These are phyloP conservation scores for Ascoidea rubescens DNA, from an alignment of 805 yeast genomes.

Conservation along the genomic window DNA sequence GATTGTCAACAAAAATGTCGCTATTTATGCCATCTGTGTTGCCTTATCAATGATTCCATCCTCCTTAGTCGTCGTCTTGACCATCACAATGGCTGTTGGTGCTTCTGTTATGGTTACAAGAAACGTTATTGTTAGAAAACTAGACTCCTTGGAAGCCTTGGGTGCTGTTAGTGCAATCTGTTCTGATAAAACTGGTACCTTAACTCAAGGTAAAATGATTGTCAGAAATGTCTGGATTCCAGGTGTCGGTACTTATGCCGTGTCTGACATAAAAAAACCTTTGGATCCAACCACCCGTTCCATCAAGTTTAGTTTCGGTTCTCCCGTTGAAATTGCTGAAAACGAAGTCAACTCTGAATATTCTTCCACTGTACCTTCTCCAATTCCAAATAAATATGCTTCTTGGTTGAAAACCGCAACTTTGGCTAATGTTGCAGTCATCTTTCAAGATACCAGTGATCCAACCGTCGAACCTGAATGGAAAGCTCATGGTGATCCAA, in stretches of 20 bases:
- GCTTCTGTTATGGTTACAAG: slow-evolving; percentile 56
- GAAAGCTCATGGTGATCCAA: slow-evolving; percentile 82
- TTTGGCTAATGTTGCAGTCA: slow-evolving; percentile 66
- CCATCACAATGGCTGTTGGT: slow-evolving; percentile 80
- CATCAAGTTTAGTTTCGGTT: slow-evolving; percentile 19
- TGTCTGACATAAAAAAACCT: slow-evolving; percentile 43
- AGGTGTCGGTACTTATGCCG: slow-evolving; percentile 38
- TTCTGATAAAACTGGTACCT: slow-evolving; percentile 74
- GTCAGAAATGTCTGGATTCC: slow-evolving; percentile 62
- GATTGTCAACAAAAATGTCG: slow-evolving; percentile 64
- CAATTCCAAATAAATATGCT: slow-evolving; percentile 18
- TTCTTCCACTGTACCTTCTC: slow-evolving; percentile 6
- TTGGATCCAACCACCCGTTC: slow-evolving; percentile 50
- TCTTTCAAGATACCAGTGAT: slow-evolving; percentile 31
- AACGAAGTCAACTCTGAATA: slow-evolving; percentile 17
- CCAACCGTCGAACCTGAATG: slow-evolving; percentile 33
- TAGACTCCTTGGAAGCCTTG: slow-evolving; percentile 66
- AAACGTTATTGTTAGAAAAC: slow-evolving; percentile 60
- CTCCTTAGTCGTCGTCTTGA: slow-evolving; percentile 62
- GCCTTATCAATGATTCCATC: slow-evolving; percentile 72
- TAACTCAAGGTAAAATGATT: slow-evolving; percentile 71
- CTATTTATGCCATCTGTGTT: slow-evolving; percentile 80
- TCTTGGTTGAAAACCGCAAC: slow-evolving; percentile 56
- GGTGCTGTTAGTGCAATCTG: slow-evolving; percentile 73
- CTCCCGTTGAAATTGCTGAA: slow-evolving; percentile 24